Evolutionary conservation across 1,284 basidiomycete species (phyloP).

Genomic region (Apiotrichum gamsii): DNA sequence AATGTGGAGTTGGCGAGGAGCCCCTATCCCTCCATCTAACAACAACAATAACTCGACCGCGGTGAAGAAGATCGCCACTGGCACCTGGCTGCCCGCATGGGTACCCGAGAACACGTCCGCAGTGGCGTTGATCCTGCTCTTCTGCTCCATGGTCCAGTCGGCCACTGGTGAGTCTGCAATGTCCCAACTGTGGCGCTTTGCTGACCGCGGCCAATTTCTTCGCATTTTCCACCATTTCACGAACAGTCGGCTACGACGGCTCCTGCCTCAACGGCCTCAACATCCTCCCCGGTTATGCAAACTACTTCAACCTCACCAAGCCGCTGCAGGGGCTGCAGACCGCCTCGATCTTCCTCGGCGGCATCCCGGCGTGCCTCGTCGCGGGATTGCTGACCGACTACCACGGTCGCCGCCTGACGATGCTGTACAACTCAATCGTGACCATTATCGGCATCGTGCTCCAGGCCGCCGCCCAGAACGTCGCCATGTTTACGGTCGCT

Average conservation of each 20-base stretch:
- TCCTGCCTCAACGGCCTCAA: conserved; percentile 16
- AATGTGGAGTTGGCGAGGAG: too few relatives aligned
- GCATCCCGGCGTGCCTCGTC: conserved; percentile 5
- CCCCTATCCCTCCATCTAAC: too few relatives aligned
- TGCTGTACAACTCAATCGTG: conserved; percentile 20
- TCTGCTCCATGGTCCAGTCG: conserved; percentile 3
- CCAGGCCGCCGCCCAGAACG: conserved; percentile 38
- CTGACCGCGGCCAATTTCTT: too few relatives aligned
- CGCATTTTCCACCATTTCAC: too few relatives aligned
- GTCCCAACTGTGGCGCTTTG: conserved; percentile 16
- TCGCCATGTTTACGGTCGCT: conserved; percentile 44
- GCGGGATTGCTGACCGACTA: conserved; percentile 1
- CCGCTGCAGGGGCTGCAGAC: conserved; percentile 2
- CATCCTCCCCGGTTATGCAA: conserved; percentile 1
- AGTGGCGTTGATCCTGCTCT: conserved; percentile 1
- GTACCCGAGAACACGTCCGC: conserved; percentile 4
- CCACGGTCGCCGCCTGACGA: conserved; percentile 37
- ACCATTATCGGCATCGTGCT: conserved; percentile 28
- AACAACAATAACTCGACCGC: too few relatives aligned
- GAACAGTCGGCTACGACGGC: conserved; percentile 18
- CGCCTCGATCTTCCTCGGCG: conserved; percentile 10
- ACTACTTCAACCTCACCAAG: conserved; percentile 8
- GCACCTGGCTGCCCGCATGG: conserved; percentile 9
- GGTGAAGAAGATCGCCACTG: neutral
- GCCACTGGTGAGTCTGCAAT: conserved; percentile 18